Percentiles rank a stretch among this genome's conserved stretches.
Evolutionary conservation across 257 asterid genomes (phyloP).

Genomic region (Craterostigma plantagineum): DNA sequence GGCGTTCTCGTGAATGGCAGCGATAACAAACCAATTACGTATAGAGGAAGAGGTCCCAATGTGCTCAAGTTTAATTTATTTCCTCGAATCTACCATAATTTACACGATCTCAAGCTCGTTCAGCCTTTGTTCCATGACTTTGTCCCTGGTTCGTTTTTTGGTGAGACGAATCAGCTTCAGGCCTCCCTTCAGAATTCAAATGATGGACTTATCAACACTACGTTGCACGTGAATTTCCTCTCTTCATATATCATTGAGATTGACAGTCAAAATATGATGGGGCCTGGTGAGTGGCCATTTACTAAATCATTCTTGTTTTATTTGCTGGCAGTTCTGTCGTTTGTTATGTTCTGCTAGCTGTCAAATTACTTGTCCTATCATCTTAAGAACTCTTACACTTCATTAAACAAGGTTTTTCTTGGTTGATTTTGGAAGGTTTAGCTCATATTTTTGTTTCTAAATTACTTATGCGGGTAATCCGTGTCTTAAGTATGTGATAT

Average conservation of each 20-base stretch:
- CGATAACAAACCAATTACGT: constrained; percentile 37
- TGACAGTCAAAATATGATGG: constrained; percentile 45
- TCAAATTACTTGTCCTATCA: too few species aligned
- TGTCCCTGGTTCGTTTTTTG: constrained; percentile 67
- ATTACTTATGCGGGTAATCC: constrained; percentile 34
- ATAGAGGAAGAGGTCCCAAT: constrained; percentile 59
- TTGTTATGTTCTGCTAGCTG: not conserved
- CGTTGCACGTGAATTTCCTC: constrained; percentile 64
- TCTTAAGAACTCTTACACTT: too few species aligned
- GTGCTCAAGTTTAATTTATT: constrained; percentile 71
- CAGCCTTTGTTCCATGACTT: constrained; percentile 90
- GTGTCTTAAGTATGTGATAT: too few species aligned
- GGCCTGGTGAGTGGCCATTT: constrained; percentile 64
- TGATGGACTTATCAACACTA: constrained; percentile 63
- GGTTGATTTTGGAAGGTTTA: too few species aligned
- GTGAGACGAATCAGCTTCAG: constrained; percentile 44
- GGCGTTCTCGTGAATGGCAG: constrained; percentile 51
- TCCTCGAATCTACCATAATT: constrained; percentile 59
- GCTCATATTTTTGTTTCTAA: constrained; percentile 26
- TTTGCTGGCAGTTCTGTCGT: not conserved
- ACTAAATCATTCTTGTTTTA: constrained; percentile 1
- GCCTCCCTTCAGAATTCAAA: constrained; percentile 49
- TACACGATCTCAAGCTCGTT: constrained; percentile 57
- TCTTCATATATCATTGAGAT: constrained; percentile 74
- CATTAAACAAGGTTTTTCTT: too few species aligned